phyloP scores from a whole-genome alignment of 176 grass and related monocot genomes.

The Dactylis glomerata region DNA sequence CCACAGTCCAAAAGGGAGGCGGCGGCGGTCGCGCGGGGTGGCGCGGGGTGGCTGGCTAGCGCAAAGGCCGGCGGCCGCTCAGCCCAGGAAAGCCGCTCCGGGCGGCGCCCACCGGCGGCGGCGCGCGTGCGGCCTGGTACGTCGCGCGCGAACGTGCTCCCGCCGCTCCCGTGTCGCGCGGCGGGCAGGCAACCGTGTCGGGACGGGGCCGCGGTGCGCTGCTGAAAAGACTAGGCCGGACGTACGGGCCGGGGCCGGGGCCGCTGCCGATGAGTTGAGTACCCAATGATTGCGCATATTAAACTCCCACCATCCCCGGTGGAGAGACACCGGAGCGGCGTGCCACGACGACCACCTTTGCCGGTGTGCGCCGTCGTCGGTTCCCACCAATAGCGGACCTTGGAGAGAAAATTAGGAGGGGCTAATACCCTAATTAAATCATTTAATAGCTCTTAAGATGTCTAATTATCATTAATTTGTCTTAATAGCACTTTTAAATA shows the following conservation, averaged over 20 bases:
- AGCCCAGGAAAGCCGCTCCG: not conserved
- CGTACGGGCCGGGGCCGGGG: not conserved
- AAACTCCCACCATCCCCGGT: not conserved
- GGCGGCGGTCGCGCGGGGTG: no score
- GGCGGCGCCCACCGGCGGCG: not conserved
- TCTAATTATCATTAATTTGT: no score
- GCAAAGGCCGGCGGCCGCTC: no score
- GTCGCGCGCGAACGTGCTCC: not conserved
- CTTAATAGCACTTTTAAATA: no score
- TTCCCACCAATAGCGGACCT: no score
- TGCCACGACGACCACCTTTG: not conserved
- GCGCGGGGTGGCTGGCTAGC: no score
- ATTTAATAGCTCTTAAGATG: no score
- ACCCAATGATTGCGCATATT: slow-evolving; percentile 38
- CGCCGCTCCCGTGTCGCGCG: slow-evolving; percentile 25
- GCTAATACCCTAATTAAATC: no score
- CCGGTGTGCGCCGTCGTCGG: not conserved
- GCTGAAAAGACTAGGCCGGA: no score
- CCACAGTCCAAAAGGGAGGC: no score
- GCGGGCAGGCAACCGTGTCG: slow-evolving; percentile 25
- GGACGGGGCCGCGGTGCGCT: not conserved
- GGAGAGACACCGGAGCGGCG: not conserved
- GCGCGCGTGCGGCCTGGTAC: not conserved
- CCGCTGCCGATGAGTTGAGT: not conserved
- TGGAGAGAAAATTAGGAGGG: no score